A percentile compares a stretch with the other conserved stretches of the same genome.
Evolutionary conservation across 139 green algal species (phyloP).

Genomic region (Asterochloris sp.): DNA sequence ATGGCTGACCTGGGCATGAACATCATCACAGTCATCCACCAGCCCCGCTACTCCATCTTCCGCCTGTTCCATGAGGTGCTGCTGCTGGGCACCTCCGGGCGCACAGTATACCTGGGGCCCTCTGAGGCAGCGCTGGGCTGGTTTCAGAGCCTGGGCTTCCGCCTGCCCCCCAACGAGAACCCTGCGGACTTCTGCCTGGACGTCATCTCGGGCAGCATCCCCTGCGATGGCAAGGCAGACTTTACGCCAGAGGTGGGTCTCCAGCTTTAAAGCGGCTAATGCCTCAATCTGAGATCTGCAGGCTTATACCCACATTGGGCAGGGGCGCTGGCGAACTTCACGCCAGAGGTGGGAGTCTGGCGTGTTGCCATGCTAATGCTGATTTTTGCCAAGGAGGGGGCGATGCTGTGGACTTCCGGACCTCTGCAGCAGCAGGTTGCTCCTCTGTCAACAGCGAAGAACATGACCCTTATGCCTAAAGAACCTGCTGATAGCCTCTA

Average conservation of each 20-base stretch:
- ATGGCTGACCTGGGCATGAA: slow-evolving; percentile 70
- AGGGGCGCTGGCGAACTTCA: too few relatives aligned
- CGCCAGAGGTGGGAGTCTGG: too few relatives aligned
- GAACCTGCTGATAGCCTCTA: too few relatives aligned
- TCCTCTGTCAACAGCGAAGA: too few relatives aligned
- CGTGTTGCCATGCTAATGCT: too few relatives aligned
- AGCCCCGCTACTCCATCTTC: slow-evolving; percentile 79
- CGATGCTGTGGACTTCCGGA: too few relatives aligned
- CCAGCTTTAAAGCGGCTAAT: too few relatives aligned
- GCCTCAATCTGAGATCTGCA: too few relatives aligned
- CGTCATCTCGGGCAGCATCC: slow-evolving; percentile 47
- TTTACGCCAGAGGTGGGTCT: slow-evolving; percentile 34
- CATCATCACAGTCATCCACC: slow-evolving; percentile 62
- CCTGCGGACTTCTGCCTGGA: slow-evolving; percentile 64
- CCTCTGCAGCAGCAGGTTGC: too few relatives aligned
- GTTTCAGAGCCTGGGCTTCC: slow-evolving; percentile 52
- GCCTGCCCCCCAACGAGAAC: slow-evolving; percentile 61
- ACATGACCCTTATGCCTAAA: too few relatives aligned
- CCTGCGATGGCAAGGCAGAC: slow-evolving; percentile 17
- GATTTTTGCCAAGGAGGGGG: too few relatives aligned
- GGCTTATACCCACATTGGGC: too few relatives aligned
- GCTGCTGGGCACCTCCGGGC: slow-evolving; percentile 63
- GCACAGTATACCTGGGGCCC: slow-evolving; percentile 53
- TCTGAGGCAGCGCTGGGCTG: slow-evolving; percentile 44
- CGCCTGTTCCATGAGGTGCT: slow-evolving; percentile 68